These are phyloP conservation scores for Halophytophthora polymorphica DNA, from an alignment of 352 stramenopile species.

Conservation along the genomic window DNA sequence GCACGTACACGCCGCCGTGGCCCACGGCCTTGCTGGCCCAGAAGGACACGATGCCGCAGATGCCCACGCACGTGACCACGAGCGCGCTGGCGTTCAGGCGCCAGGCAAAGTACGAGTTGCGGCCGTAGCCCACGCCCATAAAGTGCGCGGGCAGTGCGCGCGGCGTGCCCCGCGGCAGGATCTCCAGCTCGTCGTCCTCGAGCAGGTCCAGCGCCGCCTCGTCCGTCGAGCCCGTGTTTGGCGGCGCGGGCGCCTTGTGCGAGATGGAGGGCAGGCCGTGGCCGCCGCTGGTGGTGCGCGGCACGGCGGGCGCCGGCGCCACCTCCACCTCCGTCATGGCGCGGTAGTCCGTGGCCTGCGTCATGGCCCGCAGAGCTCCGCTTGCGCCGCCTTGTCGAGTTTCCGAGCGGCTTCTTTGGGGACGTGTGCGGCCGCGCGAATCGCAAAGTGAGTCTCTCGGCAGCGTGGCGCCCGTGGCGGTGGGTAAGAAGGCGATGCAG, in stretches of 20 bases:
- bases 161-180: constrained; percentile 26
- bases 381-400: background rate
- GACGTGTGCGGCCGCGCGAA: constrained; percentile 8
- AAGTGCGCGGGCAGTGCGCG: constrained; percentile 40
- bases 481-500: too few relatives aligned
- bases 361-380: constrained; percentile 10
- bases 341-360: constrained; percentile 30
- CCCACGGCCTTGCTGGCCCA: constrained; percentile 35
- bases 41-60: constrained; percentile 43
- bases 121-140: constrained; percentile 45
- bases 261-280: constrained; percentile 14
- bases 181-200: constrained; percentile 12
- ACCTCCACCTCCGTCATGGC: constrained; percentile 22
- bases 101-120: constrained; percentile 83
- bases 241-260: constrained; percentile 18
- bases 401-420: background rate
- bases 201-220: constrained; percentile 20
- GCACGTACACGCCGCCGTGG: constrained; percentile 50
- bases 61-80: constrained; percentile 34
- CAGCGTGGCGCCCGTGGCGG: too few relatives aligned
- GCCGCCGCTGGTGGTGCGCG: constrained; percentile 1
- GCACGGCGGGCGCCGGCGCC: constrained; percentile 2
- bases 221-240: constrained; percentile 20
- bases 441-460: constrained; percentile 1
- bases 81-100: constrained; percentile 50